These are phyloP conservation scores for Caryopteris hybrid DNA, from an alignment of 305 asterid species.

Conservation along the genomic window DNA sequence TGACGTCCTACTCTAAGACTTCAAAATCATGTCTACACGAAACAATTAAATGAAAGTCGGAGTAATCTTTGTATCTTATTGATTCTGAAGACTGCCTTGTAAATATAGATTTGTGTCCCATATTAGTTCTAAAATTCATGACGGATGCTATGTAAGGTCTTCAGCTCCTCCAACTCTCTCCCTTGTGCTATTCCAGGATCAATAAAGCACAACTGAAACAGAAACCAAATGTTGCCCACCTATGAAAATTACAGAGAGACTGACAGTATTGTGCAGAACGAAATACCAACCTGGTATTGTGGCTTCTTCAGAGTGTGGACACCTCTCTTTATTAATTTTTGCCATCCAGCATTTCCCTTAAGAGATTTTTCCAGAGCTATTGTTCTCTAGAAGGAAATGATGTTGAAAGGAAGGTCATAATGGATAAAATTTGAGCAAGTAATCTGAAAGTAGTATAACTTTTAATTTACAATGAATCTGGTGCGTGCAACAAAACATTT, in stretches of 20 bases:
- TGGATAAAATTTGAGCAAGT: neutral
- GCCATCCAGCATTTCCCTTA: constrained; percentile 66
- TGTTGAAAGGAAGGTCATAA: neutral
- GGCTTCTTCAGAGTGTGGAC: constrained; percentile 68
- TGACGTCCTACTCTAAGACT: no score
- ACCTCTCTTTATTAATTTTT: constrained; percentile 68
- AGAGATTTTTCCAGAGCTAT: constrained; percentile 55
- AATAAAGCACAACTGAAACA: constrained; percentile 58
- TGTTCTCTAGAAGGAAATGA: constrained; percentile 45
- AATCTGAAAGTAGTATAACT: neutral
- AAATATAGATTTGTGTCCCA: neutral
- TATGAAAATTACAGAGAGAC: constrained; percentile 10
- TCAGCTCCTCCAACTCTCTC: constrained; percentile 57
- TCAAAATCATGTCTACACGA: neutral
- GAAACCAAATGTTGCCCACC: constrained; percentile 5
- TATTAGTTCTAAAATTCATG: constrained; percentile 39
- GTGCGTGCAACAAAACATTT: neutral
- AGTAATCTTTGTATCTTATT: neutral
- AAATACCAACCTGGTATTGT: constrained; percentile 56
- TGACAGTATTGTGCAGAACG: neutral
- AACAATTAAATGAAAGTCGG: neutral
- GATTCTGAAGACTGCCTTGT: neutral
- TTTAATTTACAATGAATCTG: neutral
- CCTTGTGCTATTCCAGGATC: constrained; percentile 69
- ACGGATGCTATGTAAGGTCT: constrained; percentile 46